Evolutionary conservation across 495 filamentous ascomycete species (phyloP).

Genomic region (Hypomontagnella submonticulosa): DNA sequence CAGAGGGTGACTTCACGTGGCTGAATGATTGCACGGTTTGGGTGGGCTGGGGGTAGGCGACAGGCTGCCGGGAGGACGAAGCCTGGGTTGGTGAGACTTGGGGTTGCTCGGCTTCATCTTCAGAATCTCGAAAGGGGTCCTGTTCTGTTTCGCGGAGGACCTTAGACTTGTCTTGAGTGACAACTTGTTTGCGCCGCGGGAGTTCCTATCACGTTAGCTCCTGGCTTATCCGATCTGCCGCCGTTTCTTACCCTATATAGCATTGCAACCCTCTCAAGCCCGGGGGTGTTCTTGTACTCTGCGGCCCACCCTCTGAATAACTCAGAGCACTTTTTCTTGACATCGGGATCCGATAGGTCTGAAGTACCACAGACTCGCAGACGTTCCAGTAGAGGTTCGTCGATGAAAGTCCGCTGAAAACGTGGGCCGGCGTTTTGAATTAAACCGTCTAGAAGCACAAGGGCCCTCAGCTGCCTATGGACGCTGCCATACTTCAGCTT

Average conservation of each 20-base stretch:
- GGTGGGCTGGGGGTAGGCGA: conserved; percentile 46
- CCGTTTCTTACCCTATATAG: conserved; percentile 72
- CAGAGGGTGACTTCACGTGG: conserved; percentile 45
- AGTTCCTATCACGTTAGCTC: conserved; percentile 56
- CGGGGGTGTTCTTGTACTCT: conserved; percentile 81
- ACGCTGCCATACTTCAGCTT: conserved; percentile 98
- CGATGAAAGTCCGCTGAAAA: conserved; percentile 88
- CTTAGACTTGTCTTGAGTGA: conserved; percentile 79
- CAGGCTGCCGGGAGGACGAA: conserved; percentile 48
- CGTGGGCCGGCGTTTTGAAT: conserved; percentile 93
- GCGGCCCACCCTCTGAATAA: conserved; percentile 90
- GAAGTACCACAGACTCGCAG: conserved; percentile 89
- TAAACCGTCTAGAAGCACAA: conserved; percentile 90
- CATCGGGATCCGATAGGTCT: conserved; percentile 82
- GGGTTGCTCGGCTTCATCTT: conserved; percentile 60
- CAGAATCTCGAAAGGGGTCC: conserved; percentile 69
- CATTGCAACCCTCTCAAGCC: conserved; percentile 79
- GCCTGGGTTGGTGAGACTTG: conserved; percentile 38
- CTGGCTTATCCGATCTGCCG: background rate
- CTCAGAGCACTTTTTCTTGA: conserved; percentile 84
- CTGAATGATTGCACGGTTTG: conserved; percentile 50
- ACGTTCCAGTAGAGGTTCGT: conserved; percentile 93
- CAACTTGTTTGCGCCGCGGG: conserved; percentile 63
- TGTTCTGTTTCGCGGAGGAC: conserved; percentile 79
- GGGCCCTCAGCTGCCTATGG: conserved; percentile 88